Conservation (phyloP, 257 asterid species). For the Solanum chilense region DNA sequence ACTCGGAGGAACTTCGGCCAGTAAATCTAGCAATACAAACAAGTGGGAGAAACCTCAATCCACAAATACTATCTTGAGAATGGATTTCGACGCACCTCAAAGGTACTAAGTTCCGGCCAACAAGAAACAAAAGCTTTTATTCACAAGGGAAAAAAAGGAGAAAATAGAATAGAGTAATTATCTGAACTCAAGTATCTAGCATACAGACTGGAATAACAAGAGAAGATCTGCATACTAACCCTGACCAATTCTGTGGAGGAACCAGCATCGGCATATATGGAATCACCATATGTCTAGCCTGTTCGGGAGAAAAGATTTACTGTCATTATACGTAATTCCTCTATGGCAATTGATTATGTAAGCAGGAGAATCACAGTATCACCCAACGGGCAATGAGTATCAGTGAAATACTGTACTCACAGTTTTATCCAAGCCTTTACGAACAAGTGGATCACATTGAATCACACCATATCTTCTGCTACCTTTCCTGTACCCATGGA, state of each 20-base stretch:
- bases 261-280: slow-evolving; percentile 99
- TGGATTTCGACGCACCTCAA: not conserved
- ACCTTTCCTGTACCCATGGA: slow-evolving; percentile 36
- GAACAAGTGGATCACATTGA: slow-evolving; percentile 88
- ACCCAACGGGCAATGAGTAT: not conserved
- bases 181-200: not conserved
- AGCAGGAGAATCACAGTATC: not conserved
- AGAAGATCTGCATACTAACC: slow-evolving; percentile 26
- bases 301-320: slow-evolving; percentile 14
- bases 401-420: slow-evolving; percentile 26
- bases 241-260: slow-evolving; percentile 86
- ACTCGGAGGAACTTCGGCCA: not conserved
- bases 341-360: not conserved
- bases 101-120: not conserved
- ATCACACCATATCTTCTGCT: slow-evolving; percentile 86
- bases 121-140: not conserved
- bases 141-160: not conserved
- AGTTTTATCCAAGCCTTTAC: slow-evolving; percentile 88
- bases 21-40: not conserved
- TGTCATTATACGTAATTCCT: not conserved
- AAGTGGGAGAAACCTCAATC: not conserved
- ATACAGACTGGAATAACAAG: not conserved
- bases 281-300: slow-evolving; percentile 98
- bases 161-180: not conserved
- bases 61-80: not conserved